Percentiles rank a stretch among this genome's conserved stretches.
Evolutionary conservation across 352 stramenopile species (phyloP).

Genomic region (Globisporangium acanthophoron): DNA sequence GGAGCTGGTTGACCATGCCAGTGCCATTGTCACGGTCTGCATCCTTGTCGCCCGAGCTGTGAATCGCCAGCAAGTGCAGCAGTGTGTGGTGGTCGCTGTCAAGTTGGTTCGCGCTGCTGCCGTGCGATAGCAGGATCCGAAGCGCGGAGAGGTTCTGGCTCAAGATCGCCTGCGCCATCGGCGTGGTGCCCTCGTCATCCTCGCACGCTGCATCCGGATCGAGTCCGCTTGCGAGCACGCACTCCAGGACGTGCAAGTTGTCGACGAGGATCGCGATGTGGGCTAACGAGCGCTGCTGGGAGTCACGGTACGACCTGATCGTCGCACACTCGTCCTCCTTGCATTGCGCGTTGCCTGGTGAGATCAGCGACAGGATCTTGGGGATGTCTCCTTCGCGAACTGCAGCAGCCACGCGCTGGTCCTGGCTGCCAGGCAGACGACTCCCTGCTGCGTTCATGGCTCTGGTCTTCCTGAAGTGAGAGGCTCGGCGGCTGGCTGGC

Average conservation of each 20-base stretch:
- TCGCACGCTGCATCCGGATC: background rate
- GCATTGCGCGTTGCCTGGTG: conserved; percentile 2
- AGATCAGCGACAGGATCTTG: background rate
- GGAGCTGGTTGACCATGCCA: conserved; percentile 1
- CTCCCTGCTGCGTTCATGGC: too few species aligned
- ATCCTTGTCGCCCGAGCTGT: background rate
- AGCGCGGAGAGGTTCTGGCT: conserved; percentile 2
- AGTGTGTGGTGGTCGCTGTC: conserved; percentile 18
- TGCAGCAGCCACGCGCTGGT: background rate
- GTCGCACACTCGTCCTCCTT: conserved; percentile 3
- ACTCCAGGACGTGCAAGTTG: conserved; percentile 17
- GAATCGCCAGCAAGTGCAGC: conserved; percentile 5
- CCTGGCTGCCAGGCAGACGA: too few species aligned
- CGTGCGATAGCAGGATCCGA: conserved; percentile 21
- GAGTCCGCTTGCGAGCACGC: conserved; percentile 8
- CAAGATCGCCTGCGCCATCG: conserved; percentile 13
- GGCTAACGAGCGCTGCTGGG: conserved; percentile 20
- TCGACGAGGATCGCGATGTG: conserved; percentile 19
- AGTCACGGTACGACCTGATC: conserved; percentile 13
- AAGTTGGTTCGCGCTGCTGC: conserved; percentile 15
- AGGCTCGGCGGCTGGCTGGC: too few species aligned
- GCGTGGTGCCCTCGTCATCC: conserved; percentile 13
- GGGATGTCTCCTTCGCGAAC: background rate
- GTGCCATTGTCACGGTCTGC: background rate
- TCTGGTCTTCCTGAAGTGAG: too few species aligned